phyloP scores from a whole-genome alignment of 257 asterid genomes.

The Linaria vulgaris region DNA sequence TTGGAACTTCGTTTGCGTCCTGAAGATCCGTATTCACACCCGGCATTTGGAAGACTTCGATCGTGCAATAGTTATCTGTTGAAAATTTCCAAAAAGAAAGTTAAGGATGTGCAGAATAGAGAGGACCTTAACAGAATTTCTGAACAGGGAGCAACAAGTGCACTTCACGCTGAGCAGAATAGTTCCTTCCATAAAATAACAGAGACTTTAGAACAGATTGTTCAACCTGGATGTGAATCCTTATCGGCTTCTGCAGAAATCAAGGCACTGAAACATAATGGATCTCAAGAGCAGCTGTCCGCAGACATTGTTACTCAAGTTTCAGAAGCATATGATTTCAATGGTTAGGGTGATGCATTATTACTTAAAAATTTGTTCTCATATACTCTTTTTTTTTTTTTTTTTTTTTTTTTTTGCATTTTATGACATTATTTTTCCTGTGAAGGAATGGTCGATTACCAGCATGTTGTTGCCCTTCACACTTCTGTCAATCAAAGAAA shows the following conservation, averaged over 20 bases:
- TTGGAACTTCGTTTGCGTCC: slow-evolving; percentile 87
- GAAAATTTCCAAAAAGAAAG: slow-evolving; percentile 60
- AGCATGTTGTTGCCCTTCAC: slow-evolving; percentile 88
- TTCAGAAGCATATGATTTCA: slow-evolving; percentile 72
- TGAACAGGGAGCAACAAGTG: slow-evolving; percentile 29
- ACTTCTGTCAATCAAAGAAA: slow-evolving; percentile 61
- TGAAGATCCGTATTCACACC: slow-evolving; percentile 96
- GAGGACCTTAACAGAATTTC: slow-evolving; percentile 25
- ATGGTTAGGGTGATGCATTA: slow-evolving; percentile 45
- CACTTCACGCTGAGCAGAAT: slow-evolving; percentile 34
- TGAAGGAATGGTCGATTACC: slow-evolving; percentile 93
- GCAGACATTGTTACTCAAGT: slow-evolving; percentile 75
- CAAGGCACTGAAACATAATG: slow-evolving; percentile 34
- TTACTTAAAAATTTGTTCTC: neutral
- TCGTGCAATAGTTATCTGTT: slow-evolving; percentile 59
- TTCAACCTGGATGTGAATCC: slow-evolving; percentile 37
- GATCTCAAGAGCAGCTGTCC: slow-evolving; percentile 44
- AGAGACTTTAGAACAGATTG: slow-evolving; percentile 27
- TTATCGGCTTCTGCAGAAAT: slow-evolving; percentile 33
- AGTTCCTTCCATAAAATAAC: slow-evolving; percentile 27
- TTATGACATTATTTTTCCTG: slow-evolving; percentile 27
- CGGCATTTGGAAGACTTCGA: slow-evolving; percentile 68
- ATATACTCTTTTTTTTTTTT: too few species aligned
- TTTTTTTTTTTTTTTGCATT: slow-evolving; percentile 25
- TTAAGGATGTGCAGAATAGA: slow-evolving; percentile 28